Evolutionary conservation across 2,329 filamentous ascomycete genomes (phyloP), one percentile per base, ranked within the genome.

Genomic region (Ophiocordyceps camponoti-leonardi): DNA sequence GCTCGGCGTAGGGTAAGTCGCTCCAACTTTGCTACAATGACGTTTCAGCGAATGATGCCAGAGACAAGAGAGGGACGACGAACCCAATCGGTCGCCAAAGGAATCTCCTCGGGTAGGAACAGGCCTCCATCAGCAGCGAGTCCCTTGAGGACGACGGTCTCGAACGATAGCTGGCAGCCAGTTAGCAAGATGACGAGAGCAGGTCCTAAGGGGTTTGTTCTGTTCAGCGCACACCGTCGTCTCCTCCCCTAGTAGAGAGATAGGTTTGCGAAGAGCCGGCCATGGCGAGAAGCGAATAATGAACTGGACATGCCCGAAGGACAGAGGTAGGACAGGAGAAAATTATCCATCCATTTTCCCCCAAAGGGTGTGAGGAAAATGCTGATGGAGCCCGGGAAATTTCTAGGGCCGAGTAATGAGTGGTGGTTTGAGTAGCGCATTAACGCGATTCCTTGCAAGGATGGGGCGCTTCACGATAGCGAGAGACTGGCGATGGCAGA

Each of bases 121-220:
- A 94, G 79, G 45, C 88, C 88, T 48, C 86, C 86, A 58, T 95
- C 88, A 42, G 76, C 71, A 48, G 86, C 87, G 47, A 94, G 78
- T 41, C 87, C 87, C 64, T 94, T 93, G 52, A 94, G 72, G 39
- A 94, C 86, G 42, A 87, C 87, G 45, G 87, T 80, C 64, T 95
- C 88, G 61, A 95, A 94, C 45, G 86, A 88, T 54, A 93, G 73
- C 83, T 88, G 35, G 23, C 18, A 6, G 2, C 11, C 10, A 6
- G n/a, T 44, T 39, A 44, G 43, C 22, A 8, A n/a, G 30, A 6
- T 16, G 31, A 13, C 2, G 19, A 37, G 13, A 10, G 28, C 4
- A 35, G 26, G n/a, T 11, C 7, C 11, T 22, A 13, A 13, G 47
- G 12, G 33, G 20, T n/a, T 35, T 16, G 16, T 18, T 10, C 7